Base-by-base conservation (phyloP, 2,329 filamentous ascomycete genomes). In the Fusarium nodosum region DNA sequence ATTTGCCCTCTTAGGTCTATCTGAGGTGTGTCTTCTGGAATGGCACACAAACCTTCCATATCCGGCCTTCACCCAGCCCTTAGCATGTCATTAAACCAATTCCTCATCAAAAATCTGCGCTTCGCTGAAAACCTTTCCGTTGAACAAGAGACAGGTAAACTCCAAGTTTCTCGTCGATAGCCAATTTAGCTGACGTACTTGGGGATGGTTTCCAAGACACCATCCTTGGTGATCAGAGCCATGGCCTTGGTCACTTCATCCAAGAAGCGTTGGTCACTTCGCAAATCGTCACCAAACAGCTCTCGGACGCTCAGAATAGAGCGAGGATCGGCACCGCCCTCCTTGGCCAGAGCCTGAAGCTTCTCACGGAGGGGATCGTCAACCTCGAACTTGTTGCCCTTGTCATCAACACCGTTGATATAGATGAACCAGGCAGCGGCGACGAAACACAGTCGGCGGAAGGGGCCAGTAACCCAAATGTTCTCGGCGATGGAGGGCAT, bases 221-320 rank as follows among this genome's bases (percentile, higher is more conserved):
- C 84, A 46, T 86, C 83, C 69, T 78, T 76, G 57, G 76, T 71
- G 59, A 86, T 83, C 34, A 79, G 78, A 72, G 83, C 79, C 79
- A 86, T 81, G 2, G 83, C 83, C n/a, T 67, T 79, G 55, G 81
- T 79, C 22, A 86, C 75, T 75, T 84, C 81, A 47, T 80, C 61
- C 45, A 86, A 51, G 75, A 86, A 86, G 36, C 82, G 75, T 78
- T 84, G 69, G 74, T 86, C 83, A 45, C 48, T 56, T 62, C 84
- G 82, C 76, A 86, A 71, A 52, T 86, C 83, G 54, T 86, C 83
- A 74, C 84, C 84, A 52, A 86, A 86, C 3, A 86, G 77, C 57
- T 68, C 81, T 71, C 78, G 80, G 71, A 85, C 77, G 76, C 78
- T 79, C 3, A 86, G 80, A n/a, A 86, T 73, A 36, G 77, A 71